A percentile compares a stretch with the other conserved stretches of the same genome.
Evolutionary conservation across 2,329 filamentous ascomycete genomes (phyloP).

Genomic region (Exophiala sp.): DNA sequence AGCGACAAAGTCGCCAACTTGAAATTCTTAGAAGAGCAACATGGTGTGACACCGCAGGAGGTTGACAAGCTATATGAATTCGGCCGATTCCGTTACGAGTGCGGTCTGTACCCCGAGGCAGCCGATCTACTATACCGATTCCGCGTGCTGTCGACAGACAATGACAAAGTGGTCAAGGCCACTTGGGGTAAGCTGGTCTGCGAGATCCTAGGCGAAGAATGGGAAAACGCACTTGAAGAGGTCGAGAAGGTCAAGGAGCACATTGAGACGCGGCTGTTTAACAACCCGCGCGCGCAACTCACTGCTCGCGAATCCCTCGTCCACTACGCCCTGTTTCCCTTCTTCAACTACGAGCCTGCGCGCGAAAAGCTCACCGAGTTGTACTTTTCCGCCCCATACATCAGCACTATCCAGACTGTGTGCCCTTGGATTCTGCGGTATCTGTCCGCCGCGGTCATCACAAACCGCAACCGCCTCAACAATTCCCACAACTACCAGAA

Average conservation of each 20-base stretch:
- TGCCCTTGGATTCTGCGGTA: constrained; percentile 97
- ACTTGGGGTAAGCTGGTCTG: constrained; percentile 98
- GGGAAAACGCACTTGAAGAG: constrained; percentile 90
- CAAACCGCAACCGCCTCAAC: constrained; percentile 73
- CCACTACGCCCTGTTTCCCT: constrained; percentile 97
- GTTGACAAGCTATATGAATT: constrained; percentile 93
- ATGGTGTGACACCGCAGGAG: constrained; percentile 91
- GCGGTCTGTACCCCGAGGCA: constrained; percentile 84
- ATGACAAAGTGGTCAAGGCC: constrained; percentile 91
- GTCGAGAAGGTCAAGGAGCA: constrained; percentile 81
- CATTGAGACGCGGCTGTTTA: constrained; percentile 93
- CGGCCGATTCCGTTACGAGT: constrained; percentile 96
- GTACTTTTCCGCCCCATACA: constrained; percentile 94
- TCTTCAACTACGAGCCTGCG: constrained; percentile 93
- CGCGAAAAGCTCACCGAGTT: constrained; percentile 89
- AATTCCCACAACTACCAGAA: constrained; percentile 89
- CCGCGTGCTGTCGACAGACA: constrained; percentile 94
- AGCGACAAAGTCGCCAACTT: constrained; percentile 98
- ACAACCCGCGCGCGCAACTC: constrained; percentile 90
- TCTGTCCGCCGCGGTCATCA: constrained; percentile 88
- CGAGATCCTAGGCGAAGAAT: constrained; percentile 91
- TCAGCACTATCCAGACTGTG: constrained; percentile 98
- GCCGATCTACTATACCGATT: constrained; percentile 95
- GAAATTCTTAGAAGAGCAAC: constrained; percentile 94
- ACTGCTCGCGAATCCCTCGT: constrained; percentile 95